Percentiles rank a stretch among this genome's conserved stretches.
Evolutionary conservation across 257 asterid genomes (phyloP).

Genomic region (Solanum sejunctum): DNA sequence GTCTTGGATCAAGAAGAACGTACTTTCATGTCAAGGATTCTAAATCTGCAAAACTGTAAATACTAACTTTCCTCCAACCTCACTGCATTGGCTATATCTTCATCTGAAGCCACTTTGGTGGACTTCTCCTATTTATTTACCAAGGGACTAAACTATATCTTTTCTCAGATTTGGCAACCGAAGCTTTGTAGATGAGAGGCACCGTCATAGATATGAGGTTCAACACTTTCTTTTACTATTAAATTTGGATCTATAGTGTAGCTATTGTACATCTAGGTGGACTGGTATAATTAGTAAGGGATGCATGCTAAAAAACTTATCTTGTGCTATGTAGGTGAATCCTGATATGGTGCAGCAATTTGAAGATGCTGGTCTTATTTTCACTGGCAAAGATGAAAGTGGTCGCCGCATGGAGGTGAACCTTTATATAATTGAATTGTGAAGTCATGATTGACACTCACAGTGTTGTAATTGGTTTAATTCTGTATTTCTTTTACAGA

Average conservation of each 20-base stretch:
- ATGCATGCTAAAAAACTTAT: background rate
- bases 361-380: constrained; percentile 61
- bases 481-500: constrained; percentile 21
- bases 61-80: background rate
- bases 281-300: background rate
- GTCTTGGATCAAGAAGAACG: constrained; percentile 39
- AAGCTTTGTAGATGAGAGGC: constrained; percentile 15
- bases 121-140: background rate
- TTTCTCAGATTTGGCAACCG: constrained; percentile 12
- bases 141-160: background rate
- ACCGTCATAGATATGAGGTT: constrained; percentile 25
- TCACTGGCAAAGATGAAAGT: constrained; percentile 65
- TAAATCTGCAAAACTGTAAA: constrained; percentile 29
- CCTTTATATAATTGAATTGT: background rate
- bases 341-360: constrained; percentile 60
- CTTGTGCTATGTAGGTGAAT: constrained; percentile 35
- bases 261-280: background rate
- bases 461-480: background rate
- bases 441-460: background rate
- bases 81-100: background rate
- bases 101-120: background rate
- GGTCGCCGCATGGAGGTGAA: constrained; percentile 73
- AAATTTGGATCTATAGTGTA: background rate
- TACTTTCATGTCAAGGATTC: constrained; percentile 25
- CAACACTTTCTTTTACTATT: background rate